A percentile compares a stretch with the other conserved stretches of the same genome.
phyloP scores from a whole-genome alignment of 345 rosid species.

The Eucalyptus virginea region DNA sequence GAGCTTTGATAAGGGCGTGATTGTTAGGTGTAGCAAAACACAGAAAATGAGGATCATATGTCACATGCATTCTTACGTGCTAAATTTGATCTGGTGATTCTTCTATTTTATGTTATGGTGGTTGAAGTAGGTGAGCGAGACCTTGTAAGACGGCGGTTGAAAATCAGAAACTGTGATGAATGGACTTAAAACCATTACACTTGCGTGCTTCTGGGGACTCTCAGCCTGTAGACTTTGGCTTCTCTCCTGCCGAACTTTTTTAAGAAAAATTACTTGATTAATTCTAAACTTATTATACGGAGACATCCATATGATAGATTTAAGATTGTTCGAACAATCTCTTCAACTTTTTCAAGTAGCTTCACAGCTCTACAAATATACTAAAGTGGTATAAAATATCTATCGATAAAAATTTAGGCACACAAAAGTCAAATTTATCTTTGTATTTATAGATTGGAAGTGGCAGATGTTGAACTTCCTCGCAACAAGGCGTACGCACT shows the following conservation, averaged over 20 bases:
- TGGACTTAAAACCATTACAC: neutral
- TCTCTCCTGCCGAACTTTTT: neutral
- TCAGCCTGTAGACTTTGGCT: neutral
- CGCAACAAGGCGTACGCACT: neutral
- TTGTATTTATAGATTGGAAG: neutral
- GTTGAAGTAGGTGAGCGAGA: neutral
- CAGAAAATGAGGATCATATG: neutral
- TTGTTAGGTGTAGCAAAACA: neutral
- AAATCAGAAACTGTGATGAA: neutral
- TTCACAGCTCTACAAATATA: neutral
- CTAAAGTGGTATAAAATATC: neutral
- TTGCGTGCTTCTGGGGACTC: neutral
- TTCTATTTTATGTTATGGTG: neutral
- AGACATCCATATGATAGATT: fast-evolving
- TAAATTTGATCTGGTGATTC: neutral
- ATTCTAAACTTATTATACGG: neutral
- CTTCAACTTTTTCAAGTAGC: neutral
- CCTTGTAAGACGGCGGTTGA: neutral
- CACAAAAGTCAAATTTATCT: neutral
- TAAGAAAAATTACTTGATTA: fast-evolving
- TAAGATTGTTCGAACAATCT: no score
- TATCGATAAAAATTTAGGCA: neutral
- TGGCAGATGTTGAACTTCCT: neutral
- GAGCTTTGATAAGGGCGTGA: neutral
- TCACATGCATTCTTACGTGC: neutral